A percentile compares a stretch with the other conserved stretches of the same genome.
phyloP scores from a whole-genome alignment of 1,284 basidiomycete species.

The Sporisorium iseilematis-ciliati region DNA sequence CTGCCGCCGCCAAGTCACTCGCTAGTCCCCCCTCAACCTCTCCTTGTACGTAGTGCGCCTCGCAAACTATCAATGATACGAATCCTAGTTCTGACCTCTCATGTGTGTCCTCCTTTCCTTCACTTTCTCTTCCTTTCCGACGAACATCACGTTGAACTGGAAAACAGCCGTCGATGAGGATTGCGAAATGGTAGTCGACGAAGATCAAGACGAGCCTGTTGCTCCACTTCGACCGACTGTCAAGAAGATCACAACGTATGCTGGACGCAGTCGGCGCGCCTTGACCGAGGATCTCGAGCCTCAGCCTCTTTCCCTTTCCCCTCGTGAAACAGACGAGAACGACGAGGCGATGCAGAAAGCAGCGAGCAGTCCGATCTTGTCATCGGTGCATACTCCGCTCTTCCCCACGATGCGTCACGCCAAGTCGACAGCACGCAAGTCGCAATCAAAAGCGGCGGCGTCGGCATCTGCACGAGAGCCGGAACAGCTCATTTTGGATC shows the following conservation, averaged over 20 bases:
- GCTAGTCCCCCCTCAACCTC: slow-evolving; percentile 21
- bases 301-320: background rate
- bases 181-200: background rate
- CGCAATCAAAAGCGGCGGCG: slow-evolving; percentile 13
- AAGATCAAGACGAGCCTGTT: background rate
- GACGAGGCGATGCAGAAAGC: slow-evolving; percentile 28
- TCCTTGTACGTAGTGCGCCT: slow-evolving; percentile 50
- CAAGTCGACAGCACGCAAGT: slow-evolving; percentile 20
- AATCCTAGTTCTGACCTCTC: slow-evolving; percentile 16
- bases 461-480: slow-evolving; percentile 15
- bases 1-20: slow-evolving; percentile 18
- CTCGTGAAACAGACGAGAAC: slow-evolving; percentile 10
- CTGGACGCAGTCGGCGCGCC: slow-evolving; percentile 38
- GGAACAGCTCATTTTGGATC: slow-evolving; percentile 61
- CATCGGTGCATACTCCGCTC: slow-evolving; percentile 16
- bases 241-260: slow-evolving; percentile 42
- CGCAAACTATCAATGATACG: slow-evolving; percentile 7
- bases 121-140: background rate
- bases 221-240: slow-evolving; percentile 15
- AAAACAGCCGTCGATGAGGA: slow-evolving; percentile 11
- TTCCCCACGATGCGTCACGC: slow-evolving; percentile 21
- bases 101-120: slow-evolving; percentile 6
- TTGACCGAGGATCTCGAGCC: slow-evolving; percentile 35
- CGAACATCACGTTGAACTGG: background rate
- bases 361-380: slow-evolving; percentile 34